Evolutionary conservation across 768 basidiomycete genomes (phyloP).

Genomic region (Leucocoprinus leucothites): DNA sequence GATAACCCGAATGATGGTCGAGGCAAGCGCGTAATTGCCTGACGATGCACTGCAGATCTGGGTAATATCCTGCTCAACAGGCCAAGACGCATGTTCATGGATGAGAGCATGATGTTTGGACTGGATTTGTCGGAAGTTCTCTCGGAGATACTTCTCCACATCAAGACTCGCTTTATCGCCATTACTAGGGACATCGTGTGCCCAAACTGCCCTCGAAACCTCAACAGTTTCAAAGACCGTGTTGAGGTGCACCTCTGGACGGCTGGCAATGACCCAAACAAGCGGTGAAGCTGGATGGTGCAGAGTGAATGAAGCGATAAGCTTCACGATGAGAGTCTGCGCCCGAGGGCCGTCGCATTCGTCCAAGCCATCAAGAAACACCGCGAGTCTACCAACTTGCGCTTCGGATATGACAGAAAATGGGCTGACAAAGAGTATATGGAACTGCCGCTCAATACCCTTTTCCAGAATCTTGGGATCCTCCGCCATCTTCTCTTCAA

Average conservation of each 20-base stretch:
- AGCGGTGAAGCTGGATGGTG: not conserved
- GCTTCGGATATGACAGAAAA: not conserved
- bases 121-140: not conserved
- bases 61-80: not conserved
- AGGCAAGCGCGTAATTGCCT: not conserved
- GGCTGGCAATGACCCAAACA: not conserved
- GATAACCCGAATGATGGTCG: not conserved
- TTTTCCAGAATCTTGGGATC: not conserved
- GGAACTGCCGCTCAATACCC: not conserved
- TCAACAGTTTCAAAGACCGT: not conserved
- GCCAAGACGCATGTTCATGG: not conserved
- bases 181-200: not conserved
- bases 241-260: not conserved
- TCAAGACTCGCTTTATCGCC: not conserved
- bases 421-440: not conserved
- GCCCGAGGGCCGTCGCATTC: not conserved
- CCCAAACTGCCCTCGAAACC: not conserved
- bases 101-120: not conserved
- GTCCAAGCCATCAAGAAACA: not conserved
- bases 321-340: not conserved
- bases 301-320: not conserved
- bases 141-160: not conserved
- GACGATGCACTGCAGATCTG: not conserved
- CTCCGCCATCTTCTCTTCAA: not conserved
- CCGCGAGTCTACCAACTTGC: not conserved